Evolutionary conservation across 768 basidiomycete genomes (phyloP), one percentile per base, ranked within the genome.

Genomic region (Suillus decipiens): DNA sequence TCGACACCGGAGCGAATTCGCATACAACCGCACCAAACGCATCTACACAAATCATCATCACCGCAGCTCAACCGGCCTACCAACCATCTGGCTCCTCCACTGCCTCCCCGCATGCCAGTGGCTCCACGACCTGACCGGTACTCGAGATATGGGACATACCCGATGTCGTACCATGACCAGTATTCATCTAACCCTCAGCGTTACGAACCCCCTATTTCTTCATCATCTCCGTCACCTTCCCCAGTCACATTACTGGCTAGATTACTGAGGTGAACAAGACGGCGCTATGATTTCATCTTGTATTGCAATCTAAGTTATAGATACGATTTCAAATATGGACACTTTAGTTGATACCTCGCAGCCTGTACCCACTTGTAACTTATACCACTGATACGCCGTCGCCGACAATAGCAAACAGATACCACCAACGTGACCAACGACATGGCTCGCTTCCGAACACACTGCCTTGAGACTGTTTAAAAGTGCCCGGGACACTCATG

Each of bases 1-100:
- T 59, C 70, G 5, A 60, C 69, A 41, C 64, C 70, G 2, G 33
- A 34, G 22, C 66, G 63, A 17, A 66, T 67, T 15, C 79, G 71
- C 42, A 64, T 70, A 12, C 70, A 73, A 14, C 50, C 78, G 0
- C 75, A 79, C 55, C 75, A 77, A 66, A 63, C 71, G 31, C 74
- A 79, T 63, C 76, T 74, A 5, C 59, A 76, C 48, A 78, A 77
- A 57, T 77, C 81, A 6, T 80, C 80, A 5, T 81, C 80, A 1
- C 75, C 79, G 0, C 81, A 80, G 61, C 67, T 78, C 5, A 80
- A 77, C 66, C 80, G 79, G 59, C 78, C 79, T 17, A 56, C 60
- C 22, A 77, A 78, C n/a, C 80, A 81, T 63, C 64, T 71, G 17
- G 75, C 76, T 5, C 77, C 77, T 5, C 75, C 77, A 14, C 73